Evolutionary conservation across 2,329 filamentous ascomycete species (phyloP), one percentile per base, ranked within the genome.

Genomic region (Cyphellophora europaea): DNA sequence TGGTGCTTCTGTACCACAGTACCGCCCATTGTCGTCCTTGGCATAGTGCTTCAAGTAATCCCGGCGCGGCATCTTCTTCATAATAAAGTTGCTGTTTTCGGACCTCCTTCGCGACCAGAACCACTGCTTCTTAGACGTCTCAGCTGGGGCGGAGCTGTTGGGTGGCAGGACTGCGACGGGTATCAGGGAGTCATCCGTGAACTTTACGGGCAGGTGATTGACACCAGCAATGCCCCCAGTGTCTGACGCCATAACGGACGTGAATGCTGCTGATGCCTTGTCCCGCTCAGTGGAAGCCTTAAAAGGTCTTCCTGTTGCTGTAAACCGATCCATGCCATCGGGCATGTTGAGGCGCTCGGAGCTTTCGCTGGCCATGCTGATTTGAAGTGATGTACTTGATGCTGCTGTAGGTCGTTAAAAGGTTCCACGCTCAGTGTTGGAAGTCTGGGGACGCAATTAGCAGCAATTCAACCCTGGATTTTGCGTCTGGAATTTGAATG

Each of bases 11-110:
- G 39, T 44, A 11, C 44, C 47, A 11, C 45, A 14, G 21, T 48
- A 49, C 19, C 18, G 19, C 2, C 45, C 45, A 5, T 32, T 14
- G 3, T 41, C 41, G 29, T 49, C 43, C 28, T 49, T 49, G n/a
- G 41, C 41, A 30, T 49, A 48, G 27, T 46, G 40, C 29, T 43
- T 38, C 5, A 44, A 34, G 27, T 48, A 48, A 18, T 48, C 37
- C 13, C 23, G 35, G 12, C 43, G 31, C 6, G 38, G 23, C n/a
- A 46, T 37, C 17, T 45, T 19, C 18, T 41, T 42, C 32, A 44
- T 49, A 12, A 30, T 32, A 15, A 48, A 36, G 6, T 37, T 33
- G 34, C 30, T 32, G 30, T 33, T 28, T 29, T 37, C 31, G 19
- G 19, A 11, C 23, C 21, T 30, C 21, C 11, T 19, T 11, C 25